phyloP scores from a whole-genome alignment of 2,329 filamentous ascomycete species.

The Colletotrichum karsti region DNA sequence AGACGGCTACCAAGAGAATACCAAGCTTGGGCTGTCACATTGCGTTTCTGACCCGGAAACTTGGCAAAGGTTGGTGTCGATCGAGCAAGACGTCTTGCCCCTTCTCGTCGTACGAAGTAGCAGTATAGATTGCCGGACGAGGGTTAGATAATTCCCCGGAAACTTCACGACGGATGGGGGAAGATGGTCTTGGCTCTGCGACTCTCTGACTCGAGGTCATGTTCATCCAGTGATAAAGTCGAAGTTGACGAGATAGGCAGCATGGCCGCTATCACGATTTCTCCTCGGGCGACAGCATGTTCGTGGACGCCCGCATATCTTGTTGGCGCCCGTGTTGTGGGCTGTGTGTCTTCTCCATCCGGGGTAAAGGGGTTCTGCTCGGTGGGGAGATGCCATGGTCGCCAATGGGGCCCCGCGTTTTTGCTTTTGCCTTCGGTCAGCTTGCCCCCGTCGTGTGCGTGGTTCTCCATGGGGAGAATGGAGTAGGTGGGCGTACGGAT shows the following conservation, averaged over 20 bases:
- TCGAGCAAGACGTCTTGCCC: not conserved
- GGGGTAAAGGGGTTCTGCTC: not conserved
- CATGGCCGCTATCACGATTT: not conserved
- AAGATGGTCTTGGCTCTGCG: slow-evolving; percentile 17
- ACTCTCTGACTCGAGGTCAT: slow-evolving; percentile 14
- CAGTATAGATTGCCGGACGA: slow-evolving; percentile 1
- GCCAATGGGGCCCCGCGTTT: slow-evolving; percentile 1
- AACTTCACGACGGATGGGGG: not conserved
- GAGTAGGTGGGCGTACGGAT: not conserved
- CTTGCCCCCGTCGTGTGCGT: not conserved
- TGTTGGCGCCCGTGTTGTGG: not conserved
- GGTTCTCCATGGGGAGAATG: not conserved
- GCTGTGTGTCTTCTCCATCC: slow-evolving; percentile 7
- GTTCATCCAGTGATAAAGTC: not conserved
- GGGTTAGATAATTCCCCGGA: slow-evolving; percentile 3
- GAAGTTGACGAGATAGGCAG: not conserved
- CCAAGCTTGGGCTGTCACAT: slow-evolving; percentile 8
- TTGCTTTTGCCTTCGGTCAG: not conserved
- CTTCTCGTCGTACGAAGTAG: not conserved
- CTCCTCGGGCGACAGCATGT: not conserved
- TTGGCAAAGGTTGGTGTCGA: slow-evolving; percentile 12
- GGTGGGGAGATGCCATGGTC: not conserved
- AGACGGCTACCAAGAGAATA: slow-evolving; percentile 2
- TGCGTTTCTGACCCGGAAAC: not conserved
- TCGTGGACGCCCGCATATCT: not conserved